Evolutionary conservation across 441 rosid genomes (phyloP).

Genomic region (Aquilaria agallochum): DNA sequence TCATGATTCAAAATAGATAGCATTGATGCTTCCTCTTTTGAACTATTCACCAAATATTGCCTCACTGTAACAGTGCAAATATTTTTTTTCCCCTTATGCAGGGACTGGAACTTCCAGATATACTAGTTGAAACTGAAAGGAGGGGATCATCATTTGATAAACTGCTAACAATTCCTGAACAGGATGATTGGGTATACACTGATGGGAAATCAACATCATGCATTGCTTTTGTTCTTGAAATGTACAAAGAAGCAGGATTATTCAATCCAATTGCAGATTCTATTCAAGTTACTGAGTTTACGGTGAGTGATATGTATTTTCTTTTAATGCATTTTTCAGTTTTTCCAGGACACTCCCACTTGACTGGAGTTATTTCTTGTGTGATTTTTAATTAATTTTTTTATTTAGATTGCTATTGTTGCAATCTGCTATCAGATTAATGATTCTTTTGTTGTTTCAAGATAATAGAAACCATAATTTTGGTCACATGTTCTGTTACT

Average conservation of each 20-base stretch:
- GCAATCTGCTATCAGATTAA: no score
- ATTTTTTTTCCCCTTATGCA: conserved; percentile 16
- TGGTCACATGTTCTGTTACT: no score
- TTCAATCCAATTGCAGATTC: conserved; percentile 60
- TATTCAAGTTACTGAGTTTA: conserved; percentile 93
- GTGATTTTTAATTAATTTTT: background rate
- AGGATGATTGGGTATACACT: conserved; percentile 83
- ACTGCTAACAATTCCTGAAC: conserved; percentile 83
- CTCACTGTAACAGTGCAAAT: no score
- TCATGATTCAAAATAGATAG: background rate
- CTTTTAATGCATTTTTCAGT: background rate
- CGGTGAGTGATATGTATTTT: conserved; percentile 45
- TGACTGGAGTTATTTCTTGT: background rate
- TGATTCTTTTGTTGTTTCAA: background rate
- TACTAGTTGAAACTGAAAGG: conserved; percentile 80
- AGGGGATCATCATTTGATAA: conserved; percentile 83
- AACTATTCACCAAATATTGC: background rate
- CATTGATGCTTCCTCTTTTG: background rate
- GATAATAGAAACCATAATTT: background rate
- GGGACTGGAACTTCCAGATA: conserved; percentile 77
- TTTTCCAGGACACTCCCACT: background rate
- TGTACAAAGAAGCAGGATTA: conserved; percentile 94
- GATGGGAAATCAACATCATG: conserved; percentile 97
- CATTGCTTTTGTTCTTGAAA: conserved; percentile 81
- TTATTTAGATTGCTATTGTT: background rate